Evolutionary conservation across 352 stramenopile genomes (phyloP), one percentile per base, ranked within the genome.

Genomic region (Phytopythium sindhum): DNA sequence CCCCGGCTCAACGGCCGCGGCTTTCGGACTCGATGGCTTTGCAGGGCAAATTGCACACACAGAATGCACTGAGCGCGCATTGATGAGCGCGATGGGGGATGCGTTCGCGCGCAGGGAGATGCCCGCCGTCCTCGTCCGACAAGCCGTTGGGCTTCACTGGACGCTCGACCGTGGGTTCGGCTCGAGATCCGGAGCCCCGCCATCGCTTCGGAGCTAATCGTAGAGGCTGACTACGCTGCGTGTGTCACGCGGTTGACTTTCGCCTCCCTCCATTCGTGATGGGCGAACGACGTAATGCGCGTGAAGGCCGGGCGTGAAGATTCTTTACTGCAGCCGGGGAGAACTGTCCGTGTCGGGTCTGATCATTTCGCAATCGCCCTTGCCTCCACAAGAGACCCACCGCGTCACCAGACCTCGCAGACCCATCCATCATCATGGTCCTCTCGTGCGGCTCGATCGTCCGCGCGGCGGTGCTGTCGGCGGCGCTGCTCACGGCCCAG

Each of bases 381-480:
- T 10, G 42, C 11, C 1, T 9, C n/a, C 5, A 10, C 21, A 5
- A 50, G 21, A 15, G 17, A 11, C 33, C 33, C 33, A 14, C 33
- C 33, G 33, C 33, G 23, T 11, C 41, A 23, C 41, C 15, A 47
- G n/a, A 6, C 41, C 8, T 35, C 8, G 4, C 15, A 15, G 21
- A 24, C 19, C 21, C 4, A n/a, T 26, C 21, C 42, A 15, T 15
- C 42, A 15, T 15, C 42, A 60, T 60, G 54, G 54, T 37, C 11
- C 54, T 60, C 23, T 50, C 54, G 12, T 50, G 54, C 39, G 35
- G 35, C 11, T 60, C 54, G 33, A 60, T 73, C 45, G 12, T 73
- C 48, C 60, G 66, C 41, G 47, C 54, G 21, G 60, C 65, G 2
- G 41, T 56, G 51, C 52, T 78, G 0, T 75, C 68, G 21, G 54